These are phyloP conservation scores for Lachnellula cervina DNA, from an alignment of 2,329 filamentous ascomycete species.

Conservation along the genomic window DNA sequence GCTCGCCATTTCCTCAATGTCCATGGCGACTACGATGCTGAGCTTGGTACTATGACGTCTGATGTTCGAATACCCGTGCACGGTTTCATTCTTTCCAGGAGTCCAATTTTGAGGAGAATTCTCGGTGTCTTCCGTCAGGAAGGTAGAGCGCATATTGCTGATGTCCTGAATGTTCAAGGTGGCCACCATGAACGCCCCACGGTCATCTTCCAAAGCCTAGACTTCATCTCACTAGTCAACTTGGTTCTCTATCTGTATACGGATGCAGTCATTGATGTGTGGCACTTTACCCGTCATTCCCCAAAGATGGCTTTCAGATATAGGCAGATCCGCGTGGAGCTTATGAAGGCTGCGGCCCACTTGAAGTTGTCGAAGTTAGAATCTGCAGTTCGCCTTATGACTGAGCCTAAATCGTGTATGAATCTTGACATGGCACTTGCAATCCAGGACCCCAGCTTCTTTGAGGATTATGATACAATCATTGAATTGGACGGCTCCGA, in stretches of 20 bases:
- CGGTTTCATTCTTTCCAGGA: conserved; percentile 73
- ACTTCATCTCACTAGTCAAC: conserved; percentile 76
- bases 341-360: conserved; percentile 78
- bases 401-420: conserved; percentile 57
- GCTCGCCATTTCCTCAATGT: conserved; percentile 41
- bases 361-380: conserved; percentile 71
- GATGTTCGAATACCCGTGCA: conserved; percentile 75
- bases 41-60: conserved; percentile 56
- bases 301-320: conserved; percentile 66
- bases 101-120: conserved; percentile 58
- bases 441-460: conserved; percentile 63
- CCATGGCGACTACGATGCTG: conserved; percentile 34
- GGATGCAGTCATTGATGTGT: conserved; percentile 76
- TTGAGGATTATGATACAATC: conserved; percentile 73
- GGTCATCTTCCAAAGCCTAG: conserved; percentile 64
- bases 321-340: conserved; percentile 72
- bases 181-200: conserved; percentile 38
- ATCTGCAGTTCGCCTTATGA: conserved; percentile 71
- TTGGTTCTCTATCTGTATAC: conserved; percentile 76
- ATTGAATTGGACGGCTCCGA: conserved; percentile 74
- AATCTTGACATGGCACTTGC: conserved; percentile 67
- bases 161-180: conserved; percentile 53
- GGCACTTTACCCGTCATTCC: conserved; percentile 67
- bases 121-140: conserved; percentile 53
- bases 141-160: conserved; percentile 52